Evolutionary conservation across 441 rosid genomes (phyloP).

Genomic region (Isatis lusitanica): DNA sequence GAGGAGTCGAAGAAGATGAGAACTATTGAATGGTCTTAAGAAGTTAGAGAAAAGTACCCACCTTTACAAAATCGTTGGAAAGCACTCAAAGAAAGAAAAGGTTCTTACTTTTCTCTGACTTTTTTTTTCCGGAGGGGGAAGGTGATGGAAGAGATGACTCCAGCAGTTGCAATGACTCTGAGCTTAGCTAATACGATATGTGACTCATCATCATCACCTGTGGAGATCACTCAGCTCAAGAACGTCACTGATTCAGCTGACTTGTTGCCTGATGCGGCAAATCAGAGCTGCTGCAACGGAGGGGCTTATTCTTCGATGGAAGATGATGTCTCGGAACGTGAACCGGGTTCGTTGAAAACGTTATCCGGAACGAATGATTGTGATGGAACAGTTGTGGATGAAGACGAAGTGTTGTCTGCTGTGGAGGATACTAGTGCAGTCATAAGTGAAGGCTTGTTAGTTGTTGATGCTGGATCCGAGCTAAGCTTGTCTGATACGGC

Average conservation of each 20-base stretch:
- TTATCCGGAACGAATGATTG: background rate
- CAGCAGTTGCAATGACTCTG: constrained; percentile 67
- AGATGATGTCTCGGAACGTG: constrained; percentile 19
- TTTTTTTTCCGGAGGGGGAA: background rate
- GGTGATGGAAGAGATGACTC: constrained; percentile 80
- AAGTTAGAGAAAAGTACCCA: background rate
- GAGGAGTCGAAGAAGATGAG: constrained; percentile 32
- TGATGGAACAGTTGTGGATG: constrained; percentile 43
- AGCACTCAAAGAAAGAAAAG: background rate
- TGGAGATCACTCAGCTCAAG: constrained; percentile 66
- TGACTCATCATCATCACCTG: constrained; percentile 50
- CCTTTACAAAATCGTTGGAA: background rate
- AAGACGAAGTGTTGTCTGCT: constrained; percentile 57
- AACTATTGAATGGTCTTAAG: constrained; percentile 24
- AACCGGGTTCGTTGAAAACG: background rate
- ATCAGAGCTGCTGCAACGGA: constrained; percentile 26
- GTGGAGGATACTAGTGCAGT: constrained; percentile 49
- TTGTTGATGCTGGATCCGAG: constrained; percentile 45
- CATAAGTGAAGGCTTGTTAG: constrained; percentile 50
- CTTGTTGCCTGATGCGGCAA: constrained; percentile 49
- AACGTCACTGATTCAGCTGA: constrained; percentile 58
- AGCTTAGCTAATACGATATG: constrained; percentile 55
- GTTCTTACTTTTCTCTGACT: background rate
- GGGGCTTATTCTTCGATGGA: constrained; percentile 22
- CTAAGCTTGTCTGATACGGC: constrained; percentile 47